Evolutionary conservation across 257 asterid species (phyloP).

Genomic region (Marsdenia floribunda): DNA sequence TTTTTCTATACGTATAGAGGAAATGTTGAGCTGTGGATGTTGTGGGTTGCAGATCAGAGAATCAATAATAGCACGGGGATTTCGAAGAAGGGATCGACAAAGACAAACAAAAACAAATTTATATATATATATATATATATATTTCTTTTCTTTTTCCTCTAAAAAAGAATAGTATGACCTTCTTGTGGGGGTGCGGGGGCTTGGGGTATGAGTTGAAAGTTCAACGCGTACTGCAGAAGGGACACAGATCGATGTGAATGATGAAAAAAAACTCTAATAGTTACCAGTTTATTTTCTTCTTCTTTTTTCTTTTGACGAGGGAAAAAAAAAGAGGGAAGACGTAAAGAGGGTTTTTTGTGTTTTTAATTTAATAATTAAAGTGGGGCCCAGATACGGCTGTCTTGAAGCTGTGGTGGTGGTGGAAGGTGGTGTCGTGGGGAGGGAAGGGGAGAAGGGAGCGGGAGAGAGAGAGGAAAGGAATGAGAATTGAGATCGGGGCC

Average conservation of each 20-base stretch:
- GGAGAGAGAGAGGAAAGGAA: background rate
- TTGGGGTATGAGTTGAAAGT: constrained; percentile 23
- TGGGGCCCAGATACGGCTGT: constrained; percentile 28
- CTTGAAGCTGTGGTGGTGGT: constrained; percentile 15
- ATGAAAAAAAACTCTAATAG: background rate
- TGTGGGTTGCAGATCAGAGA: constrained; percentile 34
- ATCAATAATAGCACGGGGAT: constrained; percentile 30
- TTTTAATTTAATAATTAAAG: background rate
- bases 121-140: background rate
- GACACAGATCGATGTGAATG: constrained; percentile 27
- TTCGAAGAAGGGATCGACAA: constrained; percentile 40
- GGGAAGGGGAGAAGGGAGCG: background rate
- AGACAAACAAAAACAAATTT: constrained; percentile 22
- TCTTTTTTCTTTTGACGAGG: background rate
- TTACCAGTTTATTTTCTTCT: background rate
- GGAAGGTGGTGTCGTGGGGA: constrained; percentile 4
- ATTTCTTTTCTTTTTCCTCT: background rate
- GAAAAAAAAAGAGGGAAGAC: constrained; percentile 2
- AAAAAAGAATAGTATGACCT: background rate
- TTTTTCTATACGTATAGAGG: constrained; percentile 6
- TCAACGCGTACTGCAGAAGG: constrained; percentile 47
- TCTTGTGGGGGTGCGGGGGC: background rate
- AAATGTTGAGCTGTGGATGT: constrained; percentile 25
- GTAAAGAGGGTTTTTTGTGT: background rate
- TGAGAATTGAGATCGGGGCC: background rate